Evolutionary conservation across 345 rosid genomes (phyloP), one percentile per base, ranked within the genome.

Genomic region (Acer yangbiense): DNA sequence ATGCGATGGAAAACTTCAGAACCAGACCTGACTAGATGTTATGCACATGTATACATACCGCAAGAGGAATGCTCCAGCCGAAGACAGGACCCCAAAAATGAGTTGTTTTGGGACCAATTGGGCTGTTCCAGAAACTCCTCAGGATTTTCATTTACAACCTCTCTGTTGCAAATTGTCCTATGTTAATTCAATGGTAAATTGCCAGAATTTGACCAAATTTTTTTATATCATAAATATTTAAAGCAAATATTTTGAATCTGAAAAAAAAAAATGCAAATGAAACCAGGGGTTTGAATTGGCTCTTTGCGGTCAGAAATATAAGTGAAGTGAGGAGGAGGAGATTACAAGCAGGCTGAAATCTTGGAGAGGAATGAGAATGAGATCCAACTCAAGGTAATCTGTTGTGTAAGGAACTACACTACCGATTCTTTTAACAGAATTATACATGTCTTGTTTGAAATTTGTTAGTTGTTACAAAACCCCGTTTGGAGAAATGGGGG

Each of bases 71-170:
- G 29, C 89, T 82, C 86, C 89, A 88, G 66, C 80, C 76, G 10
- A 84, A 70, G 78, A 80, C 74, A 74, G 89, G 89, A 27, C 91
- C 91, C 91, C 91, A 86, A 63, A 88, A 88, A 73, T 88, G 91
- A 71, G 89, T 83, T 70, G 91, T 88, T 79, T 78, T 88, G 6
- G 91, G 88, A 54, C 91, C 91, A 74, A 86, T 70, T 0, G 88
- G 87, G 67, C 89, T 86, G 73, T 81, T 86, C 83, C 72, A 83
- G 69, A 84, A 85, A 8, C 48, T 80, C 79, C 75, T 64, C 3
- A 77, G 44, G 46, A 73, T 29, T 50, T 55, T 18, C 81, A 74
- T 81, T 68, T 8, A 10, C 70, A 29, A 75, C 20, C 32, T 75
- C 32, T 75, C 12, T 3, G 1, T 16, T 46, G 32, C 52, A 61